A percentile compares a stretch with the other conserved stretches of the same genome.
phyloP scores from a whole-genome alignment of 345 rosid genomes.

The Sonneratia alba region DNA sequence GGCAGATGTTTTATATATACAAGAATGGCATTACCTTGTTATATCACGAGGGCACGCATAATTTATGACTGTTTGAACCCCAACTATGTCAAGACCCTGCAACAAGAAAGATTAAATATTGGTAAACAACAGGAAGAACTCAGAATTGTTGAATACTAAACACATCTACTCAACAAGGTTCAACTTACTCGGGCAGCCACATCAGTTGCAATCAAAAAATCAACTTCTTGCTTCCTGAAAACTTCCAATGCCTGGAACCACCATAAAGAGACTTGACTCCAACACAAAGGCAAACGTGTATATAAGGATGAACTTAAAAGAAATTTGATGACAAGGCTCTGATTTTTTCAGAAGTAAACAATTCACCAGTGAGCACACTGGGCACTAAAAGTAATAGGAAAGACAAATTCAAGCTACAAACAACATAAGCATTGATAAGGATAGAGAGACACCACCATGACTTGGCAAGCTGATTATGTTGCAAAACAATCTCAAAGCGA shows the following conservation, averaged over 20 bases:
- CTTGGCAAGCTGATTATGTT: background rate
- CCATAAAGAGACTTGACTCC: background rate
- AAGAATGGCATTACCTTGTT: conserved; percentile 41
- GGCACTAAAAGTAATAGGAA: background rate
- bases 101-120: conserved; percentile 5
- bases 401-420: background rate
- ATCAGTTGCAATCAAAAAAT: conserved; percentile 90
- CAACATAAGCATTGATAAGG: background rate
- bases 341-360: background rate
- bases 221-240: conserved; percentile 86
- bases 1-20: conserved; percentile 3
- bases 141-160: background rate
- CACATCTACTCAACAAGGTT: background rate
- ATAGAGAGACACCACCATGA: background rate
- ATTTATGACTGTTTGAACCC: conserved; percentile 92
- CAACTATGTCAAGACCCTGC: conserved; percentile 93
- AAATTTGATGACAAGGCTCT: background rate
- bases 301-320: background rate
- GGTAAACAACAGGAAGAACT: background rate
- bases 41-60: conserved; percentile 96
- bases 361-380: background rate
- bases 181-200: conserved; percentile 92
- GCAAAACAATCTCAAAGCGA: background rate
- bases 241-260: conserved; percentile 67
- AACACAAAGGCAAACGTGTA: background rate